Base-by-base conservation (phyloP, 1,284 basidiomycete genomes). In the Austroboletus niveus region DNA sequence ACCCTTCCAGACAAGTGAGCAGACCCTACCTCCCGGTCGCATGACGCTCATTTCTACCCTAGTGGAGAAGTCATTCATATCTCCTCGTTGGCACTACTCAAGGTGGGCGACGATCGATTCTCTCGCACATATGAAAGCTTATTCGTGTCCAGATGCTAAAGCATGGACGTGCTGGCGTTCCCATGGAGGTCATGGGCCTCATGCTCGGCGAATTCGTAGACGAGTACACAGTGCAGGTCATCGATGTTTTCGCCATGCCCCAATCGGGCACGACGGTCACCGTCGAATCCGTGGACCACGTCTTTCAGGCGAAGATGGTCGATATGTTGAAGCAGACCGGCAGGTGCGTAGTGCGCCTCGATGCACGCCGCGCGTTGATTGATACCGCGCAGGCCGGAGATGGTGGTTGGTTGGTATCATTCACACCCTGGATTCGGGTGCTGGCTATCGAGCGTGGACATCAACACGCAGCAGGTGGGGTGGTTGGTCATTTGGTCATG, bases 261-360 rank as follows among this genome's bases (percentile, higher is more conserved):
- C 97, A 99, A 68, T 95, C 93, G 17, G 97, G 97, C 59, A 99
- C 97, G 15, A 97, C 94, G 0, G 96, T 99, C 44, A 96, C 93
- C 49, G 96, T 99, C 59, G 96, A 99, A 73, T 97, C 96, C 12
- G 97, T 99, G 3, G 97, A 99, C 72, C 94, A 98, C 60, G 97
- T 99, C 34, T 99, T 99, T 75, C 97, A 99, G 72, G 90, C 87
- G 15, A 98, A 90, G 73, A 99, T 99, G 97, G 79, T 98, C 55
- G 97, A 99, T 60, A 99, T 99, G 94, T 75, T 99, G 63, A 99
- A 99, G 74, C 97, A 99, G 76, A 99, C 97, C 2, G 97, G 97
- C 54, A 78, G 95, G 93, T 93, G 63, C 66, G 56, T 42, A 35
- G 24, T 47, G 39, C 40, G 38, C 29, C 38, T 36, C 27, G 15